Conservation (phyloP, 2,329 filamentous ascomycete species). For the Cadophora malorum region DNA sequence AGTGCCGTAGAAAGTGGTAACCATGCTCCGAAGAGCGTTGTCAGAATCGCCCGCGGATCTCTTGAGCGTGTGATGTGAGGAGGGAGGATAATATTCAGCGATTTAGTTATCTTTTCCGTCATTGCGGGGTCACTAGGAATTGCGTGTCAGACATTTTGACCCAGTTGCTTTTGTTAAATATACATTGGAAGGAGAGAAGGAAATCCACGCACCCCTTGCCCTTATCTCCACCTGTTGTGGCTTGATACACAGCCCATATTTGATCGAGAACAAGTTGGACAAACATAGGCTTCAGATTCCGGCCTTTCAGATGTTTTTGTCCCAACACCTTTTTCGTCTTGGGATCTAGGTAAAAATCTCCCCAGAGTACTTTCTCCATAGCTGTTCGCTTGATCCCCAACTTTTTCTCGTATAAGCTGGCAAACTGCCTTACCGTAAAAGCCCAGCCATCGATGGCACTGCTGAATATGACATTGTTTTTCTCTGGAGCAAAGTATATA, state of each 20-base stretch:
- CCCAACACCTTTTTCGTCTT: slow-evolving; percentile 95
- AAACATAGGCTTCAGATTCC: slow-evolving; percentile 93
- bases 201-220: slow-evolving; percentile 74
- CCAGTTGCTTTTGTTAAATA: slow-evolving; percentile 29
- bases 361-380: slow-evolving; percentile 95
- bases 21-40: slow-evolving; percentile 87
- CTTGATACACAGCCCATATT: slow-evolving; percentile 94
- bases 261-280: slow-evolving; percentile 95
- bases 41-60: slow-evolving; percentile 84
- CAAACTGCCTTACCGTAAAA: slow-evolving; percentile 95
- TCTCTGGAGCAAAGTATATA: slow-evolving; percentile 96
- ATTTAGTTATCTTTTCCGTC: slow-evolving; percentile 94
- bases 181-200: slow-evolving; percentile 45
- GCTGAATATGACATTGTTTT: slow-evolving; percentile 98
- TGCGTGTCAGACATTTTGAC: slow-evolving; percentile 42
- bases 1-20: slow-evolving; percentile 90
- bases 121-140: slow-evolving; percentile 70
- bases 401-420: slow-evolving; percentile 93
- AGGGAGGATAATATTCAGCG: slow-evolving; percentile 81
- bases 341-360: slow-evolving; percentile 93
- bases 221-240: slow-evolving; percentile 81
- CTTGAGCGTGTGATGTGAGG: slow-evolving; percentile 84
- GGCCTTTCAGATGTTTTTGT: slow-evolving; percentile 90
- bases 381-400: slow-evolving; percentile 88
- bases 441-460: slow-evolving; percentile 99